Base-by-base conservation (phyloP, 2,329 filamentous ascomycete species). In the Nannizzia gypsea region DNA sequence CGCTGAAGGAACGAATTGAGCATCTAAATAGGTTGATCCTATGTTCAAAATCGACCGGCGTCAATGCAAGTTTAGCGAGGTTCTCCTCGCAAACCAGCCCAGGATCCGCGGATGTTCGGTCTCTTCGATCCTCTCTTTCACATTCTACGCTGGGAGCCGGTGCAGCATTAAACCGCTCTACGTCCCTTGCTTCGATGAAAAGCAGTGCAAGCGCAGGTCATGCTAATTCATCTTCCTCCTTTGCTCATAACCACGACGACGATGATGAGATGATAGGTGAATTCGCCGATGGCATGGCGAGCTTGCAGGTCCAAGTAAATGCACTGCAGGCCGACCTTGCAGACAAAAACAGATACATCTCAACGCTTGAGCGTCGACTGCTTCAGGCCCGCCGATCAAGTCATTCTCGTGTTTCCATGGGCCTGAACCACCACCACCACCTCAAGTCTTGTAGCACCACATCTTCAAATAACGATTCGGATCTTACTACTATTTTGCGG, bases 311-410 rank as follows among this genome's bases (percentile, higher is more conserved):
- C n/a, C 93, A 96, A 70, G 90, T 96, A 66, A 84, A 86, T 56
- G 88, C 95, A n/a, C 76, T 99, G 55, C 93, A 96, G 72, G 84
- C 90, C n/a, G 93, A 99, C 71, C 81, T 99, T 54, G 83, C 83
- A n/a, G 93, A 99, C 74, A 96, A 96, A 77, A 97, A 93, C 67
- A 87, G 93, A 34, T 99, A 99, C 72, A 97, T 97, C 66, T 82
- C 88, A 28, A 97, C 93, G 0, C 76, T 99, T 11, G 93, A 99
- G 76, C 95, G 95, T 73, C 84, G 93, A 26, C 78, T 99, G 1
- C 78, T 97, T 36, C 93, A 99, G 69, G 93, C 93, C 40, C 82
- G 93, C 44, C 82, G 92, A 55, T 90, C 90, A 0, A 96, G 91
- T 73, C 90, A 95, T 59, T 92, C 90, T 6, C 85, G 92, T 17